Evolutionary conservation across 169 alveolate species (phyloP).

Genomic region (Cryptosporidium xiaoi): DNA sequence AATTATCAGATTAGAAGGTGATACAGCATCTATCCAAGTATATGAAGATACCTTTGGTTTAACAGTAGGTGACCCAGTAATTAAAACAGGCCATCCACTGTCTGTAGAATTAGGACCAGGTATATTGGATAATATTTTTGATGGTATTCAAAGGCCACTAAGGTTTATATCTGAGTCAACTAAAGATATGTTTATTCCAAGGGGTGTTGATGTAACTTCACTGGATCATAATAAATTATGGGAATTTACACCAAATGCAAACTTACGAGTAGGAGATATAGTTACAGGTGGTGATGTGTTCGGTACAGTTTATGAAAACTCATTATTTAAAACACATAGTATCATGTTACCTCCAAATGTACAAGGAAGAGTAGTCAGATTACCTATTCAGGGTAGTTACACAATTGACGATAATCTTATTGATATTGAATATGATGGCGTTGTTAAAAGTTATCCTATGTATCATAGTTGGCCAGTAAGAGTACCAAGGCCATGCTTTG

Average conservation of each 20-base stretch:
- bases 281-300: conserved; percentile 98
- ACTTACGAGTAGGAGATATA: conserved; percentile 91
- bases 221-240: conserved; percentile 92
- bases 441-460: conserved; percentile 89
- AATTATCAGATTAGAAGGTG: conserved; percentile 97
- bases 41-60: conserved; percentile 98
- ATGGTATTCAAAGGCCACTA: conserved; percentile 98
- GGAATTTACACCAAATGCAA: conserved; percentile 91
- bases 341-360: conserved; percentile 97
- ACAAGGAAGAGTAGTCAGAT: conserved; percentile 93
- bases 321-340: conserved; percentile 92
- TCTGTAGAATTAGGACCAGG: conserved; percentile 99
- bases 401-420: conserved; percentile 88
- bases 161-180: conserved; percentile 91
- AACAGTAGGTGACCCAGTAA: conserved; percentile 98
- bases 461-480: conserved; percentile 99
- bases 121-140: conserved; percentile 94
- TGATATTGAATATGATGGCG: conserved; percentile 91
- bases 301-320: conserved; percentile 95
- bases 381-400: conserved; percentile 95
- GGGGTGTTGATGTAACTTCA: conserved; percentile 95
- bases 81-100: conserved; percentile 96
- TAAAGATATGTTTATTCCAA: conserved; percentile 92
- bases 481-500: conserved; percentile 97
- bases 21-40: conserved; percentile 97